Base-by-base conservation (phyloP, 1,139 yeast genomes). In the Sugiyamaella novakii region DNA sequence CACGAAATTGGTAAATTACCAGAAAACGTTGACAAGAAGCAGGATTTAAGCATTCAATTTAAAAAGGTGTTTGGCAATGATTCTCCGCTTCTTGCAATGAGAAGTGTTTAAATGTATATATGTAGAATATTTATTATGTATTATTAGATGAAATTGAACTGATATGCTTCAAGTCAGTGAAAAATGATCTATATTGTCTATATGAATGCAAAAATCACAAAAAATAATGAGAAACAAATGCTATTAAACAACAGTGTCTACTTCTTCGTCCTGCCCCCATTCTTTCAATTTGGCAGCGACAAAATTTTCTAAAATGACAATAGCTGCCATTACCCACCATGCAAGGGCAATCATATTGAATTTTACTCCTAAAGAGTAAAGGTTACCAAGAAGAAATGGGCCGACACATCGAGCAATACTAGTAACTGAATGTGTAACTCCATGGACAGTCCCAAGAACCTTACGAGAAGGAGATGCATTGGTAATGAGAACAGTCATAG, bases 341-440 rank as follows among this genome's bases (percentile, higher is more conserved):
- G 82, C 74, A 3, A 79, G 56, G 61, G 79, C 77, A 1, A 77
- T 77, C 49, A 74, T 61, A 5, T 71, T 68, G 18, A 35, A 57
- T 59, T 55, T 76, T 72, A 50, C 74, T 64, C 65, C 73, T 64
- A 15, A 79, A 63, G 76, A 81, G 74, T 52, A 81, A 55, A 54
- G 62, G 67, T 46, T 57, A 5, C 87, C 87, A 75, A 83, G 77
- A 2, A 72, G 33, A 28, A 80, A 64, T 0, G 87, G 87, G 1
- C 82, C 84, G 1, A 78, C 46, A 51, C 76, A 79, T 53, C 85
- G 64, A 0, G 85, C 82, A 25, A 78, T 68, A 1, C 84, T 72
- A 19, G 76, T 70, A 36, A 76, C 69, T 12, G 62, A 56, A 39
- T 63, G 65, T 5, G 67, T 61, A 3, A 64, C 52, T 1, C 68